Base-by-base conservation (phyloP, 768 basidiomycete genomes). In the Naganishia kalamii region DNA sequence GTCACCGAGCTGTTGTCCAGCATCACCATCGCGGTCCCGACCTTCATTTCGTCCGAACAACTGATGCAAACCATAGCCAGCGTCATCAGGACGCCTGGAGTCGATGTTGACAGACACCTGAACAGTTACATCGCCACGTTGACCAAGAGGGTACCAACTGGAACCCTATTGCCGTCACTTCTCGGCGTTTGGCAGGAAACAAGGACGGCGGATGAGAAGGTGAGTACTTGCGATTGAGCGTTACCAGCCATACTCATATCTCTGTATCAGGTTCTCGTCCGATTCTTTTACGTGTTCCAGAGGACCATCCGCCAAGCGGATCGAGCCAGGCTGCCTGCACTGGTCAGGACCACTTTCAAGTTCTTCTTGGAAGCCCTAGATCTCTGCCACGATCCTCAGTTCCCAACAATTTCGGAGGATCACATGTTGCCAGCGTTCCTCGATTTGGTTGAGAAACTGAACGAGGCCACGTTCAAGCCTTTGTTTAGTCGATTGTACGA, bases 401-500 rank as follows among this genome's bases (percentile, higher is more conserved):
- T 52, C 30, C 63, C 63, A 4, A 64, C 50, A 27, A 54, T 64
- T 8, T 59, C 64, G 2, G 64, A 65, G 51, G 68, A 70, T 61
- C 72, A 72, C 35, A 79, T 85, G 11, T 84, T 89, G 63, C 75
- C 83, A 1, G 87, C 92, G 0, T 97, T 96, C 83, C 82, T 87
- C 12, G 90, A 94, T 76, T 80, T 97, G 10, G 89, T 92, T 12
- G 85, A 90, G 61, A 97, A 97, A 78, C 81, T 99, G 60, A 96
- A 93, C 72, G 96, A 98, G 70, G 85, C 85, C 0, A 83, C 87
- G 0, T 98, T 99, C 85, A 84, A 86, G 68, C 92, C 94, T 0
- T 80, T 97, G 17, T 94, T 97, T 84, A 86, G 92, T 62, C 86
- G 87, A 61, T 77, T 93, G 64, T 92, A 90, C 72, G 96, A 99